A percentile compares a stretch with the other conserved stretches of the same genome.
Evolutionary conservation across 352 stramenopile species (phyloP).

Genomic region (Phytophthora hybrid): DNA sequence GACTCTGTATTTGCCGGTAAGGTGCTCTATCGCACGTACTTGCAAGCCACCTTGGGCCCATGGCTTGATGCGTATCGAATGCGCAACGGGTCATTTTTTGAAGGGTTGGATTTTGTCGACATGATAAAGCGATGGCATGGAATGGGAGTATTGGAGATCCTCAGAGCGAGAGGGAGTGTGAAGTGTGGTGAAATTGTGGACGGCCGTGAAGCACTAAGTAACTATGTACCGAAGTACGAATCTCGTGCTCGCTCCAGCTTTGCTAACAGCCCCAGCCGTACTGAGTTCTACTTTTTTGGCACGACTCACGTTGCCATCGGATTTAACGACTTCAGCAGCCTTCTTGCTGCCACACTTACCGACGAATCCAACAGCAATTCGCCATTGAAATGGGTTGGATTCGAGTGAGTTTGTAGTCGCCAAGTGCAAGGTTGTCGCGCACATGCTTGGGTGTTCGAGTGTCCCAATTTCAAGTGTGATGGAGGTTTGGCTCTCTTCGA

Average conservation of each 20-base stretch:
- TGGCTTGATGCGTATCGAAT: conserved; percentile 26
- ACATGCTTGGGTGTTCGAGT: conserved; percentile 27
- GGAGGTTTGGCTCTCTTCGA: conserved; percentile 43
- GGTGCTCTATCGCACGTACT: conserved; percentile 28
- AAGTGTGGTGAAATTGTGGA: conserved; percentile 27
- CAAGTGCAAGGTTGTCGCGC: conserved; percentile 36
- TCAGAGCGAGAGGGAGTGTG: not conserved
- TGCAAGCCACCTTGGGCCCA: conserved; percentile 26
- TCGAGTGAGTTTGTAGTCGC: conserved; percentile 41
- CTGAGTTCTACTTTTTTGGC: conserved; percentile 29
- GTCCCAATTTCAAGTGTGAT: conserved; percentile 32
- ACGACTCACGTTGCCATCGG: conserved; percentile 41
- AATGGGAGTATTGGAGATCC: conserved; percentile 21
- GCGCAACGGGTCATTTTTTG: conserved; percentile 17
- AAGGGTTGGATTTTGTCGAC: not conserved
- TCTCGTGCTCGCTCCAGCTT: conserved; percentile 26
- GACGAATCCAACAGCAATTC: not conserved
- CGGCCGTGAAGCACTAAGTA: conserved; percentile 4
- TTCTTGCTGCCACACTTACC: conserved; percentile 16
- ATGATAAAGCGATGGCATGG: conserved; percentile 39
- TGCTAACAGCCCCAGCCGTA: conserved; percentile 15
- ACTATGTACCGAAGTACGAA: conserved; percentile 17
- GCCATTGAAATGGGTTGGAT: conserved; percentile 34
- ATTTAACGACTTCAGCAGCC: conserved; percentile 35
- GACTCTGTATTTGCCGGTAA: conserved; percentile 25